These are phyloP conservation scores for Thelonectria discophora DNA, from an alignment of 2,329 filamentous ascomycete species.

Conservation along the genomic window DNA sequence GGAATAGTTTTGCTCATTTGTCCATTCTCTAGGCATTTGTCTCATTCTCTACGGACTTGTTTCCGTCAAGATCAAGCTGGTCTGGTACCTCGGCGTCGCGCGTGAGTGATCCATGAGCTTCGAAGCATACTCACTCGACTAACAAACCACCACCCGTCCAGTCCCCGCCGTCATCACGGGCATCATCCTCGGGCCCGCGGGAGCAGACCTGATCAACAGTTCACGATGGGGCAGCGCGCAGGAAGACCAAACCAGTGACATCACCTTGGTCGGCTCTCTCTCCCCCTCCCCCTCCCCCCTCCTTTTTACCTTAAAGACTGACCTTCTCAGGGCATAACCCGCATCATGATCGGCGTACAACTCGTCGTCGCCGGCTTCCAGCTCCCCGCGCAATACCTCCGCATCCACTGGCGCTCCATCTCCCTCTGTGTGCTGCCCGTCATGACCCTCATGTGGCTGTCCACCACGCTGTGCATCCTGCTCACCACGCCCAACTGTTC, in stretches of 20 bases:
- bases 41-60: slow-evolving; percentile 59
- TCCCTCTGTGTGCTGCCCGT: slow-evolving; percentile 64
- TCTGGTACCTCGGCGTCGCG: slow-evolving; percentile 64
- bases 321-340: slow-evolving; percentile 54
- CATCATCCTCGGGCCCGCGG: slow-evolving; percentile 62
- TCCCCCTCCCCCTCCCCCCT: neutral
- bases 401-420: slow-evolving; percentile 61
- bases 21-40: slow-evolving; percentile 51
- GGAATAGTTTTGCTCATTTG: neutral
- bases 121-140: neutral
- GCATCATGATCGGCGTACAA: slow-evolving; percentile 70
- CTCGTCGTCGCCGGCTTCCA: slow-evolving; percentile 71
- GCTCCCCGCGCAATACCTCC: slow-evolving; percentile 64
- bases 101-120: slow-evolving; percentile 46
- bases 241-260: slow-evolving; percentile 47
- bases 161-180: slow-evolving; percentile 65
- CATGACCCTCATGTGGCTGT: slow-evolving; percentile 71
- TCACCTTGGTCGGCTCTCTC: slow-evolving; percentile 49
- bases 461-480: slow-evolving; percentile 64
- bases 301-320: neutral
- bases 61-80: slow-evolving; percentile 61
- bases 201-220: slow-evolving; percentile 61
- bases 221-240: slow-evolving; percentile 39
- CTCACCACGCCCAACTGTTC: slow-evolving; percentile 63
- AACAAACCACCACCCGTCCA: slow-evolving; percentile 37